Evolutionary conservation across 2,329 filamentous ascomycete species (phyloP).

Genomic region (Colletotrichum sp.): DNA sequence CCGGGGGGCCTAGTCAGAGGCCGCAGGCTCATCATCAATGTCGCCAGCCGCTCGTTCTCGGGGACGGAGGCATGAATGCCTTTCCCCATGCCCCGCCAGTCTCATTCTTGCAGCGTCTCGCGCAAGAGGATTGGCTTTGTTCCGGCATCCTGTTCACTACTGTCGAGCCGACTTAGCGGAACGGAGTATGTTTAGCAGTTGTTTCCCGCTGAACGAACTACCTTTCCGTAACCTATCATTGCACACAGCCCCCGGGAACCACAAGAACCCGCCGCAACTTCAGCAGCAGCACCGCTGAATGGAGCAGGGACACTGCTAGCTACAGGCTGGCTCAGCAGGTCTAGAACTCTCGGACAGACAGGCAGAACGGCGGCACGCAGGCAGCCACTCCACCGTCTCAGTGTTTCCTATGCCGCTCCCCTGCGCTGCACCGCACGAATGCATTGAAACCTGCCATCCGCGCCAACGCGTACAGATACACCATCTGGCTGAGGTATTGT

Average conservation of each 20-base stretch:
- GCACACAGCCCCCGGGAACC: background rate
- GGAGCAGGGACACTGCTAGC: slow-evolving; percentile 6
- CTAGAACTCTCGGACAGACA: background rate
- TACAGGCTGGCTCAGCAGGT: background rate
- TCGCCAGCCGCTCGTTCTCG: background rate
- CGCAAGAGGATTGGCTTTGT: background rate
- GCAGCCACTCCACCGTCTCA: background rate
- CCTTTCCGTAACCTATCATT: background rate
- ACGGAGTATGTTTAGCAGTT: background rate
- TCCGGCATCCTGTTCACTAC: background rate
- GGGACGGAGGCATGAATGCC: background rate
- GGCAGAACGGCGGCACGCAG: background rate
- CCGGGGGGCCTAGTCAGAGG: background rate
- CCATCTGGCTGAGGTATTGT: slow-evolving; percentile 3
- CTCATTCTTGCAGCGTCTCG: slow-evolving; percentile 9
- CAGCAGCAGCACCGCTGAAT: background rate
- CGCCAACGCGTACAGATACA: background rate
- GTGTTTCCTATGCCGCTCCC: background rate
- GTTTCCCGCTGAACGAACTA: background rate
- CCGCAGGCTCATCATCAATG: background rate
- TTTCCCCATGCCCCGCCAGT: background rate
- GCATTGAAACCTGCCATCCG: slow-evolving; percentile 13
- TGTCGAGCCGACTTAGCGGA: background rate
- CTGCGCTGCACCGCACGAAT: background rate
- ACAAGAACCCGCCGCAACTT: background rate